Conservation (phyloP, 202 grass and related monocot species). For the Panicum hallii region DNA sequence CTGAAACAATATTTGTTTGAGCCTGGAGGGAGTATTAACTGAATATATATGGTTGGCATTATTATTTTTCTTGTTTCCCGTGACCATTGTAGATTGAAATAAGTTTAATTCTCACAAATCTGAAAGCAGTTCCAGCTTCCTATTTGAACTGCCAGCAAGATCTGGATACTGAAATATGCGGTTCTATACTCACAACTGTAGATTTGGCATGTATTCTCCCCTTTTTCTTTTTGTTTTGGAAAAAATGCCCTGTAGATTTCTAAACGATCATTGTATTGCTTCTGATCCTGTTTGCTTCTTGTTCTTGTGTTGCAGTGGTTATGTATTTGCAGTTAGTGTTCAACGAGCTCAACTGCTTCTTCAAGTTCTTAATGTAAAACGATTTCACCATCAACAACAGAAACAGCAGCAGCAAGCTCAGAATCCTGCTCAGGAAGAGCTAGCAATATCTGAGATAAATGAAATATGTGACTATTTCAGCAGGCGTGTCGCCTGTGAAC, state of each 20-base stretch:
- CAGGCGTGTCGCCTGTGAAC: constrained; percentile 83
- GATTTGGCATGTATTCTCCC: not conserved
- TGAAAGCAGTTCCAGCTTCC: not conserved
- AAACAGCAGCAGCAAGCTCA: constrained; percentile 64
- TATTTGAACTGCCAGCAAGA: not conserved
- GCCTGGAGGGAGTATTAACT: not conserved
- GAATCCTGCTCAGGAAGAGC: constrained; percentile 69
- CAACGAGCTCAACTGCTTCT: constrained; percentile 80
- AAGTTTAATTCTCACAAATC: constrained; percentile 8
- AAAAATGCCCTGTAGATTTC: constrained; percentile 13
- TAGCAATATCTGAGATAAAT: constrained; percentile 74
- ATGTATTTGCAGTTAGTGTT: constrained; percentile 94
- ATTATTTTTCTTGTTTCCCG: not conserved
- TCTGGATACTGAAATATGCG: not conserved
- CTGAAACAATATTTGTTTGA: not conserved
- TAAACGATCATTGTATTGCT: constrained; percentile 25
- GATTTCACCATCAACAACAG: constrained; percentile 91
- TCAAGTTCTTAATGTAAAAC: constrained; percentile 91
- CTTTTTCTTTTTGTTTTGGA: not conserved
- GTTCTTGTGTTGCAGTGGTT: constrained; percentile 67
- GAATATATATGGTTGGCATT: not conserved
- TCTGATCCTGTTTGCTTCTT: constrained; percentile 32
- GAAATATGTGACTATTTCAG: constrained; percentile 92
- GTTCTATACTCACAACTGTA: not conserved
- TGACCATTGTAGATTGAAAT: constrained; percentile 1